These are phyloP conservation scores for Byssoonygena ceratinophila DNA, from an alignment of 2,329 filamentous ascomycete genomes.

Conservation along the genomic window DNA sequence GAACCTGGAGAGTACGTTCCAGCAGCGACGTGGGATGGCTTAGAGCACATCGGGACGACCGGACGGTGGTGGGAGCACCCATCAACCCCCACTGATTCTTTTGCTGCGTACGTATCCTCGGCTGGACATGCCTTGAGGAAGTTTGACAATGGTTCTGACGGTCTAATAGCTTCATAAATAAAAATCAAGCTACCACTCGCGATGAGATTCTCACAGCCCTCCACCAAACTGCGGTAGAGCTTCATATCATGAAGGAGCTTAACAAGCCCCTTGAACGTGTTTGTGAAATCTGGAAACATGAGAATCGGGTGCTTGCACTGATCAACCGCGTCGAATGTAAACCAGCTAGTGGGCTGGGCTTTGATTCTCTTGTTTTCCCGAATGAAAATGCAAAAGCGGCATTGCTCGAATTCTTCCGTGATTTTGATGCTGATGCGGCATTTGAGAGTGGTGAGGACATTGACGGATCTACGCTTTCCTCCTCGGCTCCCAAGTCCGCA, in stretches of 20 bases:
- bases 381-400: constrained; percentile 24
- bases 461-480: constrained; percentile 6
- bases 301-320: constrained; percentile 24
- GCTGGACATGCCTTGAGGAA: not conserved
- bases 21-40: constrained; percentile 42
- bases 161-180: constrained; percentile 27
- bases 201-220: constrained; percentile 36
- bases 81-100: constrained; percentile 30
- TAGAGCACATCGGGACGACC: constrained; percentile 46
- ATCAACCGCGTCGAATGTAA: constrained; percentile 27
- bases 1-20: constrained; percentile 33
- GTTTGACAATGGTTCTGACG: not conserved
- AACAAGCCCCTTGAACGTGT: constrained; percentile 30
- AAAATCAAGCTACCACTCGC: constrained; percentile 27
- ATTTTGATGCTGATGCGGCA: constrained; percentile 17
- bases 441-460: constrained; percentile 4
- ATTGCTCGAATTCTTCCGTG: constrained; percentile 29
- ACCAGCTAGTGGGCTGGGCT: constrained; percentile 14
- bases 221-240: constrained; percentile 48
- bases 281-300: constrained; percentile 27
- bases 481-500: constrained; percentile 4
- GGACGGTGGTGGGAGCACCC: constrained; percentile 33
- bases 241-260: constrained; percentile 40
- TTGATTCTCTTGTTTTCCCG: constrained; percentile 25
- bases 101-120: constrained; percentile 31